These are phyloP conservation scores for Picochlorum sp. DNA, from an alignment of 139 green algal species.

Conservation along the genomic window DNA sequence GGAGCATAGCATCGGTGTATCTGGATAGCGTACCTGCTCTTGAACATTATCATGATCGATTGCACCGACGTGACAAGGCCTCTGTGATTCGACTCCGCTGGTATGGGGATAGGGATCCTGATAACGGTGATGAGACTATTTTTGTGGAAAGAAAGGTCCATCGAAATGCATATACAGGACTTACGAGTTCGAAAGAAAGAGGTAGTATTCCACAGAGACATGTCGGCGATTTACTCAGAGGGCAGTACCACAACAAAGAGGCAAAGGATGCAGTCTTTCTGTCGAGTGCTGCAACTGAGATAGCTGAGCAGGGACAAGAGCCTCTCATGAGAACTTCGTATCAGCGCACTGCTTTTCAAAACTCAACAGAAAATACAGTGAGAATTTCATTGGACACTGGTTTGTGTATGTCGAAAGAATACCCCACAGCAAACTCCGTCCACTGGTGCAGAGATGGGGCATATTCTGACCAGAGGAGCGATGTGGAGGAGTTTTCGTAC, in stretches of 20 bases:
- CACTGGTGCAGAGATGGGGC: constrained; percentile 14
- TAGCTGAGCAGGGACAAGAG: constrained; percentile 33
- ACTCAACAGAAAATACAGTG: constrained; percentile 44
- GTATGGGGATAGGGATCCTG: constrained; percentile 25
- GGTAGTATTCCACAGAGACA: constrained; percentile 7
- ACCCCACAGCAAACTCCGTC: constrained; percentile 10
- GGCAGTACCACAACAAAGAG: constrained; percentile 33
- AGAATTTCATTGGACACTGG: constrained; percentile 47
- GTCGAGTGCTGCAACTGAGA: constrained; percentile 49
- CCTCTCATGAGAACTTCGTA: constrained; percentile 65
- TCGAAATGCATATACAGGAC: constrained; percentile 57
- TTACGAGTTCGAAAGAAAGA: constrained; percentile 60
- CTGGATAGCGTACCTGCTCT: constrained; percentile 50
- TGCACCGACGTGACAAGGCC: constrained; percentile 49
- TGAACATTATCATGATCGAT: constrained; percentile 52
- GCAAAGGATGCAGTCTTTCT: constrained; percentile 55
- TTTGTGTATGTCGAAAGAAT: constrained; percentile 48
- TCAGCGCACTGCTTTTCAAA: constrained; percentile 63
- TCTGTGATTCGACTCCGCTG: constrained; percentile 56
- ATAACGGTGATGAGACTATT: constrained; percentile 31
- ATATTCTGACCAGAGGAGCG: constrained; percentile 1
- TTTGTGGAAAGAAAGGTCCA: constrained; percentile 84
- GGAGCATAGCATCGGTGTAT: constrained; percentile 52
- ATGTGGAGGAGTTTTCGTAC: constrained; percentile 66
- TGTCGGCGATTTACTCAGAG: constrained; percentile 71